Evolutionary conservation across 202 grass and related monocot genomes (phyloP).

Genomic region (Digitaria exilis): DNA sequence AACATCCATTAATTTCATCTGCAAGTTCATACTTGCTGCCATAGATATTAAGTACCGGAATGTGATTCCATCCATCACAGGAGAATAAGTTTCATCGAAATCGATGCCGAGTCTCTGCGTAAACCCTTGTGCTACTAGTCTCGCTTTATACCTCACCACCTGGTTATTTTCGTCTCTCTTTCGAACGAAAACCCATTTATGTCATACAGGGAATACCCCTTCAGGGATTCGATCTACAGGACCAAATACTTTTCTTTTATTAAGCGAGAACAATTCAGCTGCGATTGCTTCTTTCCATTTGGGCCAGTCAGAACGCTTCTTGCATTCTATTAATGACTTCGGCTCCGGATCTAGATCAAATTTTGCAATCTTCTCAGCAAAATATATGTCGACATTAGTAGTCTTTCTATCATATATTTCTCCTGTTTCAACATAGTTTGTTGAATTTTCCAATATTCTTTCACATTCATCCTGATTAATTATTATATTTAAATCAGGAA

Average conservation of each 20-base stretch:
- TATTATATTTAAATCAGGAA: not conserved
- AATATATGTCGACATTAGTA: conserved; percentile 4
- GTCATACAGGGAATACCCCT: not conserved
- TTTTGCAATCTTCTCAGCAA: not conserved
- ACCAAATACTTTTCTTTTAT: not conserved
- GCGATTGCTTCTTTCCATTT: not conserved
- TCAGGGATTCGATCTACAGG: not conserved
- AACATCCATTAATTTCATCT: too few relatives aligned
- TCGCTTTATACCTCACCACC: not conserved
- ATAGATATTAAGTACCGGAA: too few relatives aligned
- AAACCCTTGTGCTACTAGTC: not conserved
- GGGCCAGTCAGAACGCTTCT: not conserved
- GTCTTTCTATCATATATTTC: not conserved
- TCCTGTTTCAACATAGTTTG: not conserved
- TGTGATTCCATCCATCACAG: too few relatives aligned
- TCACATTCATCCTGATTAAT: not conserved
- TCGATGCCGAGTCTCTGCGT: not conserved
- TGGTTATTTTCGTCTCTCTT: not conserved
- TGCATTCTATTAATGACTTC: not conserved
- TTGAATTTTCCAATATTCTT: not conserved
- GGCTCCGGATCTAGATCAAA: not conserved
- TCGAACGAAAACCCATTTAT: not conserved
- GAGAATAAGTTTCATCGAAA: not conserved
- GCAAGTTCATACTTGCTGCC: too few relatives aligned
- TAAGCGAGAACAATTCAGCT: not conserved